Evolutionary conservation across 2,329 filamentous ascomycete genomes (phyloP).

Genomic region (Aspergillus pseudonomiae): DNA sequence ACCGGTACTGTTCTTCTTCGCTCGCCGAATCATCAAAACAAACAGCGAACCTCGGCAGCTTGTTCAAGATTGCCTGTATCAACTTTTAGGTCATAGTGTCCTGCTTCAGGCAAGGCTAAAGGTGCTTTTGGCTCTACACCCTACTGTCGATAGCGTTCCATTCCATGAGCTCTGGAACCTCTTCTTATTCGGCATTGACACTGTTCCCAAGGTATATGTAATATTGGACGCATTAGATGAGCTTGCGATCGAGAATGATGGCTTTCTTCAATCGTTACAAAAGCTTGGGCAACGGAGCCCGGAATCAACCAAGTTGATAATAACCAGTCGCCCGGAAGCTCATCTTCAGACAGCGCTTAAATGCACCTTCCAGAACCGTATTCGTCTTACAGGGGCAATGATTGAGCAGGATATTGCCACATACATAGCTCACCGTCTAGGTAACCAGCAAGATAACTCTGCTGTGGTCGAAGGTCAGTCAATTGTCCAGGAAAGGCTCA

Average conservation of each 20-base stretch:
- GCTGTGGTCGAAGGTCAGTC: neutral
- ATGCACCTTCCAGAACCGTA: neutral
- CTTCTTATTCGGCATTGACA: neutral
- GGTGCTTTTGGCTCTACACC: neutral
- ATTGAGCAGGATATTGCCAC: neutral
- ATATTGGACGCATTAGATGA: neutral
- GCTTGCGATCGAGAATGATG: neutral
- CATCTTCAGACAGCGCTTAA: neutral
- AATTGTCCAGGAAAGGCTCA: neutral
- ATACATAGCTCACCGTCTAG: neutral
- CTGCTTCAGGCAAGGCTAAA: neutral
- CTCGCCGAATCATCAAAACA: constrained; percentile 22
- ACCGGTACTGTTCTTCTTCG: constrained; percentile 25
- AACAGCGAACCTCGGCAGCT: constrained; percentile 23
- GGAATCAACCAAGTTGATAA: neutral
- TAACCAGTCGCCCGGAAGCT: neutral
- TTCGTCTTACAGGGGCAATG: neutral
- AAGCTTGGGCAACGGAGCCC: neutral
- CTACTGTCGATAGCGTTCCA: neutral
- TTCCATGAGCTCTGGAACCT: neutral
- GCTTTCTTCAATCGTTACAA: neutral
- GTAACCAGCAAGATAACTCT: neutral
- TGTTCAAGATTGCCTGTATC: neutral
- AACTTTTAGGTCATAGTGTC: neutral
- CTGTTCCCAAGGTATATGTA: neutral